Base-by-base conservation (phyloP, 225 moss, liverwort and hornwort genomes). In the Anthoceros angustus region DNA sequence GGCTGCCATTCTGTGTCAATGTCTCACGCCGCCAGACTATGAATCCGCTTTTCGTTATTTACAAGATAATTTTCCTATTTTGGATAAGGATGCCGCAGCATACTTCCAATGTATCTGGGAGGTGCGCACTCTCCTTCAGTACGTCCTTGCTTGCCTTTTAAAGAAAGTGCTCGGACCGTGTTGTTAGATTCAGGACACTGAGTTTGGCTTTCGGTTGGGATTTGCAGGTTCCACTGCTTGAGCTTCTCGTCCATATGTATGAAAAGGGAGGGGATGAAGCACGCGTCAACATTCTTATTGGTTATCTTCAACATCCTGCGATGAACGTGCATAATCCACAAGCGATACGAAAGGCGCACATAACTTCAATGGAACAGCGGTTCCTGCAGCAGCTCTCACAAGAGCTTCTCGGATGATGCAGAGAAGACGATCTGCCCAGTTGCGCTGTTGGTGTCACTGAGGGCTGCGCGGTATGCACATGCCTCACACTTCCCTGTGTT, bases 71-170 rank as follows among this genome's bases (percentile, higher is more conserved):
- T 82, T 80, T 15, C 72, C 87, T 62, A 90, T 92, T 69, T 89
- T 88, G 71, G 89, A 85, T 38, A 80, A 86, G 25, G 98, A 98
- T 76, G 92, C 98, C 62, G 85, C 87, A 64, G 81, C 98, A 3
- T 98, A 98, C 61, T 98, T 98, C 64, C 92, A 92, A 68, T 92
- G 92, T 77, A 62, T 98, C 32, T 98, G 98, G 98, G 98, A 98
- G 89, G 85, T 86, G 78, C 49, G 5, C 64, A 39, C 68, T 32
- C 38, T 25, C 9, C 42, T 14, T 26, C 14, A 4, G 9, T 20
- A 12, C 9, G 42, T 60, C 12, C 5, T 61, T 23, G n/a, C 9
- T 42, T 26, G 4, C 3, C 25, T 40, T 39, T 24, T 24, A 12
- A 12, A 63, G 40, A 64, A 45, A 4, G 38, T 46, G 45, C 16